Evolutionary conservation across 805 yeast genomes (phyloP), one percentile per base, ranked within the genome.

Genomic region (Grigorovia transvaalensis): DNA sequence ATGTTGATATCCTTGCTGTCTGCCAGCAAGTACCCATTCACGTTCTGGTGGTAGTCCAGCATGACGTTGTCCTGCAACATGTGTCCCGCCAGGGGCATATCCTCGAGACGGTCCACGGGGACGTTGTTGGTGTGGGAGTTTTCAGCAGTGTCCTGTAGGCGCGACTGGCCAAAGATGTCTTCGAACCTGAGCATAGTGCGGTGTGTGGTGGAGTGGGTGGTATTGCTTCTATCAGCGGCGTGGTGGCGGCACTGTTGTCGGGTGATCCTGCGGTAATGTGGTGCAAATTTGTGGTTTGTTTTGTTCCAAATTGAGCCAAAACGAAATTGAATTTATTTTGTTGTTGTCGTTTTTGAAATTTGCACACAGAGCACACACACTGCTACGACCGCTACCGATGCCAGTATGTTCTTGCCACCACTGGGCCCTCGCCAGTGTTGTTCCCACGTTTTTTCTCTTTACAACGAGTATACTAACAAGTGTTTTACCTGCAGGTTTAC

Each of bases 401-500:
- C 27, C 27, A 23, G 27, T 23, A 23, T 23, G 27, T 23, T 23
- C 27, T 6, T 6, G 27, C 27, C 27, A 6, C 27, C 27, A 23
- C 27, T 4, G 27, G 27, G 27, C 27, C 27, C 27, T 4, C 27
- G 27, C 27, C 27, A 23, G 27, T 23, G 27, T 23, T 23, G 27
- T 23, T 23, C 27, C 6, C 27, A 3, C 27, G 27, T 33, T 11
- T 11, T 33, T 33, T 33, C 15, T 33, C 9, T 33, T 11, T 13
- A 8, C 27, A 23, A 23, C 27, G 19, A 40, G 18, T 40, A 17
- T 45, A 47, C 50, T 43, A 51, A 43, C 47, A 46, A 18, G 44
- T 30, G 9, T 15, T n/a, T n/a, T n/a, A n/a, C 2, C 12, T n/a
- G 23, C 52, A 76, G 74, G 93, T 91, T 9, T 85, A 83, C 61